A percentile compares a stretch with the other conserved stretches of the same genome.
Conservation (phyloP, 108 stramenopile genomes). For the Conticribra weissflogii region DNA sequence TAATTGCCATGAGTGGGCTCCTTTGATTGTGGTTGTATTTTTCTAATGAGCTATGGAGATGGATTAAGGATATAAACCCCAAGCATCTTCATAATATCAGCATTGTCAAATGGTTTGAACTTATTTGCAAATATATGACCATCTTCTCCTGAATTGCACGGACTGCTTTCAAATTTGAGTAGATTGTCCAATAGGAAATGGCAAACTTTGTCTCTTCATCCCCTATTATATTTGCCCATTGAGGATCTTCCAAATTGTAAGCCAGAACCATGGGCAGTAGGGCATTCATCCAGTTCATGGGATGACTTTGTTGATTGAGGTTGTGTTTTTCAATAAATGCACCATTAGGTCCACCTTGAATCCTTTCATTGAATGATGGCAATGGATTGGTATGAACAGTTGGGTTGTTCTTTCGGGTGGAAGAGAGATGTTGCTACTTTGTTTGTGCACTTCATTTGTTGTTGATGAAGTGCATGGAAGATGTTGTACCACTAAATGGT, state of each 20-base stretch:
- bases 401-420: not conserved
- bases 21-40: not conserved
- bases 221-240: not conserved
- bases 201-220: slow-evolving; percentile 10
- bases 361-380: not conserved
- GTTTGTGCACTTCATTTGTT: not conserved
- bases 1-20: slow-evolving; percentile 11
- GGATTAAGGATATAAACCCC: slow-evolving; percentile 15
- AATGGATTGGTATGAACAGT: not conserved
- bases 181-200: slow-evolving; percentile 10
- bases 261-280: not conserved
- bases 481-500: slow-evolving; percentile 19
- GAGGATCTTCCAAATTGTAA: not conserved
- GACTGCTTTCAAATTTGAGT: not conserved
- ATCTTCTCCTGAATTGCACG: not conserved
- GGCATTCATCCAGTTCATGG: slow-evolving; percentile 6
- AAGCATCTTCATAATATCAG: not conserved
- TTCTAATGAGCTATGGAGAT: slow-evolving; percentile 4
- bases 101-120: not conserved
- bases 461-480: not conserved
- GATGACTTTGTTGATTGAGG: slow-evolving; percentile 22
- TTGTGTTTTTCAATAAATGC: slow-evolving; percentile 13
- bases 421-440: not conserved
- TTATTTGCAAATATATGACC: slow-evolving; percentile 3
- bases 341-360: slow-evolving; percentile 21